Evolutionary conservation across 2,329 filamentous ascomycete genomes (phyloP).

Genomic region (Neocucurbitaria cava): DNA sequence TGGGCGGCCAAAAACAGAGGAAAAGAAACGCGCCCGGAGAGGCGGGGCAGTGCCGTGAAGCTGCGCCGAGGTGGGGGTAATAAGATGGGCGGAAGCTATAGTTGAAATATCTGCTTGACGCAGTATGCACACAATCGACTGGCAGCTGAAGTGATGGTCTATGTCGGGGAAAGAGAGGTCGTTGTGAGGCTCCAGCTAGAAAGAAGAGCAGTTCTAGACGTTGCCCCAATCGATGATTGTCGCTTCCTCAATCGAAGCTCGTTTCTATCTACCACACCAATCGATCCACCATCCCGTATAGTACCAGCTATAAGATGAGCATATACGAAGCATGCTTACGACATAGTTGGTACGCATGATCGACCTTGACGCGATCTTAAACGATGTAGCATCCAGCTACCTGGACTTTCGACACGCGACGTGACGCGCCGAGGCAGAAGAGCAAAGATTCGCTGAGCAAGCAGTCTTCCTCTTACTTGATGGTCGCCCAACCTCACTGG

Average conservation of each 20-base stretch:
- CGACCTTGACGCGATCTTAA: neutral
- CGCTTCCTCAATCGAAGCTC: no score
- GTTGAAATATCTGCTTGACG: no score
- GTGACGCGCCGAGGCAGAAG: slow-evolving; percentile 6
- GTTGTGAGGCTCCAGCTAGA: slow-evolving; percentile 1
- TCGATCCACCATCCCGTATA: slow-evolving; percentile 8
- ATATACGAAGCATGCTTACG: slow-evolving; percentile 8
- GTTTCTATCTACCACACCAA: neutral
- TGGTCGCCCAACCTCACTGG: neutral
- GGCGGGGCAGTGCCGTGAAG: slow-evolving; percentile 34
- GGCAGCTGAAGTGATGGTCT: neutral
- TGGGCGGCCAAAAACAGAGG: slow-evolving; percentile 18
- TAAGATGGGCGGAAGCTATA: slow-evolving; percentile 9
- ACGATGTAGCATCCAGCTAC: neutral
- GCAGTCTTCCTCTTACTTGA: neutral
- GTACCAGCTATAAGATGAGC: slow-evolving; percentile 6
- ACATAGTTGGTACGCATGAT: slow-evolving; percentile 3
- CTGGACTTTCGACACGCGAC: slow-evolving; percentile 12
- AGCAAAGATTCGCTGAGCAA: neutral
- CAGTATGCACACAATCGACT: neutral
- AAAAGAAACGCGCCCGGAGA: slow-evolving; percentile 33
- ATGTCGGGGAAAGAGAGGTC: neutral
- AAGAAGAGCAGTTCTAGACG: neutral
- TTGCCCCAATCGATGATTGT: neutral
- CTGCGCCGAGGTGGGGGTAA: slow-evolving; percentile 15